Evolutionary conservation across 2,329 filamentous ascomycete genomes (phyloP).

Genomic region (Phialophora expanda): DNA sequence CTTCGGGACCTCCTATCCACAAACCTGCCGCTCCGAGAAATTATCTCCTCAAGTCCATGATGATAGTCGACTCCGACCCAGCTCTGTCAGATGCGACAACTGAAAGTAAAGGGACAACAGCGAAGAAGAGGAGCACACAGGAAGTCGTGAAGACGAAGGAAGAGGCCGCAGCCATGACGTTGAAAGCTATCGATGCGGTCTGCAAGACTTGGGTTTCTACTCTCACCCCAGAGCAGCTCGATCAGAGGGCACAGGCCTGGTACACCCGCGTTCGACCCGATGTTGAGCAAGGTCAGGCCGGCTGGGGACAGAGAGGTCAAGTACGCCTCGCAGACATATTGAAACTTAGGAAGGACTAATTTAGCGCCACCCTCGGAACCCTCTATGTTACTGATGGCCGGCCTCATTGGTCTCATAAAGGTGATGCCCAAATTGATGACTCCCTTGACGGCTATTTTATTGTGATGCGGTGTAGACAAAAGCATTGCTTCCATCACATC

Average conservation of each 20-base stretch:
- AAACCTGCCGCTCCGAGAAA: slow-evolving; percentile 70
- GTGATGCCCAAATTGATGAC: neutral
- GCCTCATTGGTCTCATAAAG: neutral
- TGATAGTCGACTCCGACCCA: slow-evolving; percentile 37
- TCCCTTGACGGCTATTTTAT: neutral
- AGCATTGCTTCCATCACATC: neutral
- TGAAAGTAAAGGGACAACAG: neutral
- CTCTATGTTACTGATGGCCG: neutral
- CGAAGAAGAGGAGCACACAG: slow-evolving; percentile 57
- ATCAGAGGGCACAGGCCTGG: slow-evolving; percentile 79
- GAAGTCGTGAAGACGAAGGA: slow-evolving; percentile 67
- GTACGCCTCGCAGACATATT: slow-evolving; percentile 71
- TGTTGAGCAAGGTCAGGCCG: slow-evolving; percentile 72
- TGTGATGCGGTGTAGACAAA: neutral
- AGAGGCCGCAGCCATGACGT: slow-evolving; percentile 69
- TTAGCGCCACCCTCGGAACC: neutral
- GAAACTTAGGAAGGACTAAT: slow-evolving; percentile 55
- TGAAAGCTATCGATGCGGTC: slow-evolving; percentile 73
- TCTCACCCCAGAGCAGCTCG: slow-evolving; percentile 69
- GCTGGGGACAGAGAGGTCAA: slow-evolving; percentile 81
- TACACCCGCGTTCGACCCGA: slow-evolving; percentile 78
- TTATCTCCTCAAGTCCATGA: slow-evolving; percentile 60
- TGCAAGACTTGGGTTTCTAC: slow-evolving; percentile 75
- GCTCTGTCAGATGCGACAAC: neutral
- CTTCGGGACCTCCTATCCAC: slow-evolving; percentile 70